Percentiles rank a stretch among this genome's conserved stretches.
phyloP scores from a whole-genome alignment of 345 rosid species.

The Rhodamnia rubescens region DNA sequence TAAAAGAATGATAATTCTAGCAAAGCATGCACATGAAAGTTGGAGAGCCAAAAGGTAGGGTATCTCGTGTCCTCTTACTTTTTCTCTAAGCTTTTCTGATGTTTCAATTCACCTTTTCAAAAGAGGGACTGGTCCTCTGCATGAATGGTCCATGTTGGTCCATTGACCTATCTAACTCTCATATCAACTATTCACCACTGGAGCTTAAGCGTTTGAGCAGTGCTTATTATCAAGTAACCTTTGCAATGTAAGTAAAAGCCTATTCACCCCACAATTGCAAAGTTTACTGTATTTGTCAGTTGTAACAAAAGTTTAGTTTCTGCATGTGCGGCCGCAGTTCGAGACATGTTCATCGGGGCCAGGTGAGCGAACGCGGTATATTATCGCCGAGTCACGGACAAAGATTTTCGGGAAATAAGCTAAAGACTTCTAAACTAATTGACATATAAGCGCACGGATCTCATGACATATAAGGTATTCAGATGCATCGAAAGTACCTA shows the following conservation, averaged over 20 bases:
- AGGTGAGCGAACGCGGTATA: not conserved
- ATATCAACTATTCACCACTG: not conserved
- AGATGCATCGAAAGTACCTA: accelerated
- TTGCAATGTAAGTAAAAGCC: not conserved
- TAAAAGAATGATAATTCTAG: not conserved
- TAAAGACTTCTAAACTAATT: not conserved
- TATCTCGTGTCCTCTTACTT: not conserved
- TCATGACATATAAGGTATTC: not conserved
- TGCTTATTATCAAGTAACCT: no score
- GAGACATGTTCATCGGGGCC: not conserved
- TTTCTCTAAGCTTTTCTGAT: not conserved
- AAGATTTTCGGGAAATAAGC: not conserved
- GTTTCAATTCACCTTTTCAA: not conserved
- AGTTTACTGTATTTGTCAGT: not conserved
- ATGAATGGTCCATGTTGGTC: not conserved
- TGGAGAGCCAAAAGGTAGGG: not conserved
- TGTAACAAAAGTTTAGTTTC: not conserved
- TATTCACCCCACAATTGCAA: not conserved
- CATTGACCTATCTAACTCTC: not conserved
- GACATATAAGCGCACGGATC: not conserved
- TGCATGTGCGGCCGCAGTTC: not conserved
- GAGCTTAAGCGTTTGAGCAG: no score
- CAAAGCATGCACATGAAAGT: not conserved
- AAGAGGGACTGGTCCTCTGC: not conserved
- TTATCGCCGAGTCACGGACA: not conserved